Evolutionary conservation across 1,284 basidiomycete species (phyloP).

Genomic region (Apiotrichum brassicae): DNA sequence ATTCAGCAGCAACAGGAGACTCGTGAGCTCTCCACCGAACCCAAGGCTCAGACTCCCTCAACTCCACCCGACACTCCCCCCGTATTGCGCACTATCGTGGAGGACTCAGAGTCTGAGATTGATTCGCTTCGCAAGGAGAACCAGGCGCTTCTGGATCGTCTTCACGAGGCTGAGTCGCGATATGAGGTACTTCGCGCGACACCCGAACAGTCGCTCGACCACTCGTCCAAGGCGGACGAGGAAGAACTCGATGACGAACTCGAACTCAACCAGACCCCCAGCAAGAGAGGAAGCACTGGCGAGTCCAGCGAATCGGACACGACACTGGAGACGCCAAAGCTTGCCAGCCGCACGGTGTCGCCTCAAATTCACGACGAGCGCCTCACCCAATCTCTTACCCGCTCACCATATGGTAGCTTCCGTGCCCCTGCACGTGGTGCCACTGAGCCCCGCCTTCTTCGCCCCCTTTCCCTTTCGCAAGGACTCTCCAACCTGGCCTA

Average conservation of each 20-base stretch:
- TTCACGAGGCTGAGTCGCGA: constrained; percentile 14
- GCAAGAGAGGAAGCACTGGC: constrained; percentile 15
- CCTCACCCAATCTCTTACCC: constrained; percentile 90
- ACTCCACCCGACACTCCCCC: constrained; percentile 19
- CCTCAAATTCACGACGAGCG: constrained; percentile 53
- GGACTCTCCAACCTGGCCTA: constrained; percentile 84
- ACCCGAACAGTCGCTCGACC: constrained; percentile 8
- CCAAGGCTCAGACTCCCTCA: constrained; percentile 31
- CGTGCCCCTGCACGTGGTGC: constrained; percentile 19
- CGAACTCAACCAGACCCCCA: constrained; percentile 6
- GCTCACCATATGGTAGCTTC: constrained; percentile 59
- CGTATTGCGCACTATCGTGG: constrained; percentile 27
- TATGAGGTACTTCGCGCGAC: constrained; percentile 5
- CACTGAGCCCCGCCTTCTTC: constrained; percentile 14
- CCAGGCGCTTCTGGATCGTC: constrained; percentile 7
- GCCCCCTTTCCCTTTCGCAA: constrained; percentile 78
- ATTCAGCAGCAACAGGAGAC: constrained; percentile 45
- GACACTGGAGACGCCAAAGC: constrained; percentile 15
- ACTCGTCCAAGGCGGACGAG: constrained; percentile 15
- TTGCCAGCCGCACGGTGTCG: constrained; percentile 13
- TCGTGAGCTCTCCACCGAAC: constrained; percentile 46
- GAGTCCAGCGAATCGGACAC: constrained; percentile 23
- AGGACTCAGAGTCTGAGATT: constrained; percentile 60
- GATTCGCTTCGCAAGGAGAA: constrained; percentile 52
- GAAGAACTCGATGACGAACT: constrained; percentile 17